Conservation (phyloP, 345 rosid species). For the Sisymbrium irio region DNA sequence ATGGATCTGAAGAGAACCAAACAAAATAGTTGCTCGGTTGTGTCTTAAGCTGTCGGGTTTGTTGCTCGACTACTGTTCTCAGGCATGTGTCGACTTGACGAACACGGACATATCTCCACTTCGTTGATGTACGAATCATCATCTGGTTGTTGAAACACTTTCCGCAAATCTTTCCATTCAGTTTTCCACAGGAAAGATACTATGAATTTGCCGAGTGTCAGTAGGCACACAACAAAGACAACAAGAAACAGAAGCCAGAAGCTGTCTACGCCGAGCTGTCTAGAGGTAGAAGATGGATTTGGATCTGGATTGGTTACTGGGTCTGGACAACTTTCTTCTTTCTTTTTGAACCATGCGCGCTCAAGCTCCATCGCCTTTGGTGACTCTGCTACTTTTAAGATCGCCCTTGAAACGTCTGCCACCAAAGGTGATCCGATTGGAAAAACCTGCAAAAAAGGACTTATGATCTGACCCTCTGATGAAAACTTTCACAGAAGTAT, state of each 20-base stretch:
- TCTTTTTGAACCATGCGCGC: constrained; percentile 28
- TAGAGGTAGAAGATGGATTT: constrained; percentile 21
- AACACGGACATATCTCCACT: no score
- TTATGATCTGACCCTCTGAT: neutral
- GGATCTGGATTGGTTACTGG: constrained; percentile 24
- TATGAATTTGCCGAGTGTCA: constrained; percentile 33
- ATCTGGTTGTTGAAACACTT: neutral
- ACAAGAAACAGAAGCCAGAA: constrained; percentile 47
- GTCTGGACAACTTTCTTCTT: constrained; percentile 31
- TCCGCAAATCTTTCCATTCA: neutral
- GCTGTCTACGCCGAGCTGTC: constrained; percentile 40
- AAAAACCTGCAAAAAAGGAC: constrained; percentile 32
- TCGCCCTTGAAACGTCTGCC: constrained; percentile 44
- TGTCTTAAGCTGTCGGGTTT: no score
- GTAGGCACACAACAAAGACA: constrained; percentile 18
- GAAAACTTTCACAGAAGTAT: neutral
- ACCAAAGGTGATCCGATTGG: constrained; percentile 47
- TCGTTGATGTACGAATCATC: no score
- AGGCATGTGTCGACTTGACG: no score
- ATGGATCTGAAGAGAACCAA: no score
- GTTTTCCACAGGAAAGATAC: constrained; percentile 20
- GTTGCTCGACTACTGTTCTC: no score
- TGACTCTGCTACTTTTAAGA: constrained; percentile 41
- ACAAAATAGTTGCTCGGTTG: no score
- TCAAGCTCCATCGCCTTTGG: constrained; percentile 29